Evolutionary conservation across 352 stramenopile species (phyloP).

Genomic region (Phytophthora pistaciae): DNA sequence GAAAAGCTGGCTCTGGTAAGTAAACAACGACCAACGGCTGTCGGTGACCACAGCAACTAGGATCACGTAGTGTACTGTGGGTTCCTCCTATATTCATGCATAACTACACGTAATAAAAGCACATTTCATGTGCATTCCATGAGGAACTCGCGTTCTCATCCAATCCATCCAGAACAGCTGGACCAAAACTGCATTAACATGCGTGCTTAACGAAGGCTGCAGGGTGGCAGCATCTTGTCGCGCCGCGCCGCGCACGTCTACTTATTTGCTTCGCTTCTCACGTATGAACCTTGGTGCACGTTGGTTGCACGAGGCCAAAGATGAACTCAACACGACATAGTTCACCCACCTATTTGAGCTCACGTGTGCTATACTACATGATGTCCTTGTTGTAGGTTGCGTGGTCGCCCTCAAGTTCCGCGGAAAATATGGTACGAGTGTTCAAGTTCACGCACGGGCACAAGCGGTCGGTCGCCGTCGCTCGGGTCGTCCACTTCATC

Average conservation of each 20-base stretch:
- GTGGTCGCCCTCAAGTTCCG: neutral
- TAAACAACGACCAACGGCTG: too few species aligned
- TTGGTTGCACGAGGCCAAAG: conserved; percentile 8
- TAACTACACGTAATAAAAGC: too few species aligned
- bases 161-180: too few species aligned
- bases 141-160: too few species aligned
- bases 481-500: conserved; percentile 51
- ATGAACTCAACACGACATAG: conserved; percentile 33
- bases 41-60: too few species aligned
- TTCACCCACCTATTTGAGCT: conserved; percentile 20
- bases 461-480: conserved; percentile 62
- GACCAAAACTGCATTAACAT: too few species aligned
- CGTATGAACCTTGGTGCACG: conserved; percentile 27
- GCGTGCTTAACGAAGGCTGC: too few species aligned
- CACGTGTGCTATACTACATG: conserved; percentile 24
- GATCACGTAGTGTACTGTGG: too few species aligned
- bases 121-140: too few species aligned
- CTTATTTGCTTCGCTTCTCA: conserved; percentile 21
- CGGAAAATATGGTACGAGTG: conserved; percentile 69
- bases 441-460: conserved; percentile 45
- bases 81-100: too few species aligned
- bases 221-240: conserved; percentile 15
- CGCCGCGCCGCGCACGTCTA: conserved; percentile 6
- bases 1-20: too few species aligned
- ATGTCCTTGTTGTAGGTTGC: conserved; percentile 11